These are phyloP conservation scores for Cryptosporidium canis DNA, from an alignment of 169 alveolate genomes.

Conservation along the genomic window DNA sequence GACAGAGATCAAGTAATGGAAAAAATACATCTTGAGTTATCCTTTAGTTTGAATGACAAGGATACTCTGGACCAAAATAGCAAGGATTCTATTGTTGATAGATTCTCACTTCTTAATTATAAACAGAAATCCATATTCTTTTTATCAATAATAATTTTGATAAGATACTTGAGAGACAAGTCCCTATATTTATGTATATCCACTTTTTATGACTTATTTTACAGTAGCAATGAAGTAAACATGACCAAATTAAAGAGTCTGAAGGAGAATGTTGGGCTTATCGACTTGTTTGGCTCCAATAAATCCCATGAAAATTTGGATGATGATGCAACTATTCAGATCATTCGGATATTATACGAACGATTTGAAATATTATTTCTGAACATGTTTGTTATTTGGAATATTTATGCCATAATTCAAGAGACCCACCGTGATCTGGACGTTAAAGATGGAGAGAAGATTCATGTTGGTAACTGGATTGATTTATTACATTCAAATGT, in stretches of 20 bases:
- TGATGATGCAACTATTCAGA: constrained; percentile 35
- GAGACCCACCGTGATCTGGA: not conserved
- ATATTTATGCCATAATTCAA: not conserved
- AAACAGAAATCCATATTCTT: constrained; percentile 4
- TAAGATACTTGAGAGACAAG: constrained; percentile 26
- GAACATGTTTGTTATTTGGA: constrained; percentile 50
- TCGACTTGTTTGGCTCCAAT: constrained; percentile 11
- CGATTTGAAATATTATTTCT: constrained; percentile 32
- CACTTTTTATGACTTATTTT: constrained; percentile 4
- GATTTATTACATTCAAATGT: not conserved
- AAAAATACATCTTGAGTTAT: not conserved
- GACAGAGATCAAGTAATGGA: not conserved
- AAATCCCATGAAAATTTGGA: not conserved
- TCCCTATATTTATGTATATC: constrained; percentile 1
- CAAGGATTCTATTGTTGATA: not conserved
- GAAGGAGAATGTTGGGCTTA: not conserved
- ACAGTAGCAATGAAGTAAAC: not conserved
- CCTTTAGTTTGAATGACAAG: not conserved
- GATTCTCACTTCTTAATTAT: constrained; percentile 12
- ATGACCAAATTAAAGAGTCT: not conserved
- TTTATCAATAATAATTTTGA: constrained; percentile 1
- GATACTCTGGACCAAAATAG: not conserved
- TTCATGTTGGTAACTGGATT: not conserved
- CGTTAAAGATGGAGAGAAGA: not conserved
- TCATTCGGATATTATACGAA: constrained; percentile 1